Base-by-base conservation (phyloP, 345 rosid species). In the Boechera divaricarpa region DNA sequence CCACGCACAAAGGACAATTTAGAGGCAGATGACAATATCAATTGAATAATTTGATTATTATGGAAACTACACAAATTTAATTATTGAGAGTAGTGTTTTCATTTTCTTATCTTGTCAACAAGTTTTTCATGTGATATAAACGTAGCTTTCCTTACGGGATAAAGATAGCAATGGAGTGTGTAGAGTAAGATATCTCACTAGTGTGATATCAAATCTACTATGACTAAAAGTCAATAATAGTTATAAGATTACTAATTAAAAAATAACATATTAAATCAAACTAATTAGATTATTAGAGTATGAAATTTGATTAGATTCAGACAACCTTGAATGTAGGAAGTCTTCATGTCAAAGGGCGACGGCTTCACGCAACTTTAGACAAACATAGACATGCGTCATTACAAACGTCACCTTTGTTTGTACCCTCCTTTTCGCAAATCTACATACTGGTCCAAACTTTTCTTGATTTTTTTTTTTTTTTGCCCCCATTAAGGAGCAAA, bases 321-420 rank as follows among this genome's bases (percentile, higher is more conserved):
- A 48, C 39, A 51, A 68, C 74, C 61, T 52, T 39, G 7, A 31
- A 59, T 38, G 3, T 18, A 16, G 15, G 7, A 16, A 12, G 24
- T 59, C 24, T 21, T 21, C 24, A 31, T 36, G 79, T 69, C 74
- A 61, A 69, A 69, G 63, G 55, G 7, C 21, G 24, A 61, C 56
- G 31, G 74, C 69, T 53, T 76, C 79, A 76, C 69, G 79, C 5
- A 60, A 68, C 69, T 57, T 24, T 4, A 33, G 36, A n/a, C 44
- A 47, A 35, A 29, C 57, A 56, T 10, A 58, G 29, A 41, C 35
- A 45, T 63, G 3, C 10, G 80, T 77, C 80, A 77, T 54, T 70
- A 77, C 76, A 55, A 44, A 77, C 76, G 80, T 77, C 80, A 77
- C 65, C 18, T 24, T 52, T 33, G 5, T 53, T 32, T 4, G 54